Base-by-base conservation (phyloP, 257 asterid species). In the Dorcoceras hygrometricum region DNA sequence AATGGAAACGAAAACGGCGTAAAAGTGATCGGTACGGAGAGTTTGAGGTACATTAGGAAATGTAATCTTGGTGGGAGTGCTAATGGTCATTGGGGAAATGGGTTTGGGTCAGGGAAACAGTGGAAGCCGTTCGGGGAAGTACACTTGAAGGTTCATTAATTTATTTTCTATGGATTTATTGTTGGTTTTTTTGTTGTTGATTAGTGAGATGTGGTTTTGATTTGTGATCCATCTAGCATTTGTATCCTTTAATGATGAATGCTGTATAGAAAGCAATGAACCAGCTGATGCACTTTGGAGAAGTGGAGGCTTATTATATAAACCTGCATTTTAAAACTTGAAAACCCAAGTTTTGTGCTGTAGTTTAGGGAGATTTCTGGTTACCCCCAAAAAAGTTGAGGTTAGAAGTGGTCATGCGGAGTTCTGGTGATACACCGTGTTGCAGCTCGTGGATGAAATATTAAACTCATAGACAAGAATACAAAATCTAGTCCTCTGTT, bases 81-180 rank as follows among this genome's bases (percentile, higher is more conserved):
- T 43, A 61, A 71, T 57, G 73, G 72, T 39, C 66, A 59, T 32
- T 73, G 71, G 55, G 68, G 63, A 59, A 77, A 57, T 73, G 86
- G 80, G 10, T 69, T 82, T 10, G 71, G 83, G 50, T 74, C 85
- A 10, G 77, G 79, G 71, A 83, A 77, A 78, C 84, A 62, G 75
- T 84, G 91, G 87, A 93, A 90, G 77, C 92, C 99, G 8, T 86
- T 86, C 66, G 99, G 97, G 57, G 89, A 84, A 82, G 83, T 93
- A 58, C 97, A 90, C 73, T 84, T 93, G 81, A 90, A 87, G 97
- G 98, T 93, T 39, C 18, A 77, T 62, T 60, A 56, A 54, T 71
- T 71, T 72, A 24, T 39, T 60, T 67, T 46, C 50, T 62, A 34
- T 46, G 39, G 28, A 24, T 67, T 73, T 67, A 18, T 48, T 66